Evolutionary conservation across 2,329 filamentous ascomycete species (phyloP).

Genomic region (Talaromyces sp.): DNA sequence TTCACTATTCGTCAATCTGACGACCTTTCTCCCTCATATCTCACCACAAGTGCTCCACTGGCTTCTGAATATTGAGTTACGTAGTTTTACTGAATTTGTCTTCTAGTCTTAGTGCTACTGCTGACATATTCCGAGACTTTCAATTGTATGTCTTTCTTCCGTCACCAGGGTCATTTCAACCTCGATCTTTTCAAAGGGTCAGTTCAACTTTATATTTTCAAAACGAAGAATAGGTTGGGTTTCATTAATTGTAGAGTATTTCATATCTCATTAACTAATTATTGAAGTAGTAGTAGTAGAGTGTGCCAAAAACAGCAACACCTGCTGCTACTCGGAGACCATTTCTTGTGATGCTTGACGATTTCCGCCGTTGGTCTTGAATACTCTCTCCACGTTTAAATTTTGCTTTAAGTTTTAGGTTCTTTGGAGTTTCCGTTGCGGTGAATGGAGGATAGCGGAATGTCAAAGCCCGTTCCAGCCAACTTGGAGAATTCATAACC

Average conservation of each 20-base stretch:
- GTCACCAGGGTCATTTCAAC: too few species aligned
- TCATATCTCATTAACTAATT: not conserved
- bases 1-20: not conserved
- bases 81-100: not conserved
- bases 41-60: not conserved
- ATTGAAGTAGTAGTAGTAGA: not conserved
- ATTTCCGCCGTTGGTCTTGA: not conserved
- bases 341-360: not conserved
- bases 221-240: not conserved
- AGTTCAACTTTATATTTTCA: not conserved
- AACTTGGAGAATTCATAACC: constrained; percentile 1
- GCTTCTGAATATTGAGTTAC: not conserved
- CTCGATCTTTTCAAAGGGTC: too few species aligned
- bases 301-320: not conserved
- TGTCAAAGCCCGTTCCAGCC: not conserved
- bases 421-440: constrained; percentile 15
- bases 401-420: constrained; percentile 9
- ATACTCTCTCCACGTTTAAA: constrained; percentile 15
- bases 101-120: not conserved
- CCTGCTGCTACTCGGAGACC: not conserved
- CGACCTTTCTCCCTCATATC: not conserved
- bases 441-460: constrained; percentile 15
- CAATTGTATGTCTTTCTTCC: too few species aligned
- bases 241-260: not conserved
- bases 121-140: too few species aligned